phyloP scores from a whole-genome alignment of 2,329 filamentous ascomycete genomes.

The Microcyclosporella mali region DNA sequence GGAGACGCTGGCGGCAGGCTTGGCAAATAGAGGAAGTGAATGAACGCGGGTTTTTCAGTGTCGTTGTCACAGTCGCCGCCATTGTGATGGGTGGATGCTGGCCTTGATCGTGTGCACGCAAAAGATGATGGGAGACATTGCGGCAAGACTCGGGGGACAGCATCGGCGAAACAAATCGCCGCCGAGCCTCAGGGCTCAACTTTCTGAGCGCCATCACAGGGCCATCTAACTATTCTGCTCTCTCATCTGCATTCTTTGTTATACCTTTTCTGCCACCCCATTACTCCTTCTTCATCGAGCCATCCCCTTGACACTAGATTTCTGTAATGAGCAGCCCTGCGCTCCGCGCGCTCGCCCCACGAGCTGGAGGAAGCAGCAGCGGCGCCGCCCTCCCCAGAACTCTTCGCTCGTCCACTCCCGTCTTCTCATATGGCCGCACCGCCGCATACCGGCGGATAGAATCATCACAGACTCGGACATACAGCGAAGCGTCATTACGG shows the following conservation, averaged over 20 bases:
- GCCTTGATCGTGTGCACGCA: background rate
- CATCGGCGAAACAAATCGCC: background rate
- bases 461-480: conserved; percentile 15
- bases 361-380: conserved; percentile 31
- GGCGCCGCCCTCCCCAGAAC: conserved; percentile 28
- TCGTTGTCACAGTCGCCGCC: conserved; percentile 18
- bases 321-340: conserved; percentile 38
- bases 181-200: background rate
- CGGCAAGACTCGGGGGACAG: conserved; percentile 10
- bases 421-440: conserved; percentile 40
- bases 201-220: conserved; percentile 1
- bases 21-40: conserved; percentile 33
- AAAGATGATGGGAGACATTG: background rate
- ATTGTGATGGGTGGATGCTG: conserved; percentile 9
- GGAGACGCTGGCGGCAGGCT: conserved; percentile 33
- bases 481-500: conserved; percentile 28
- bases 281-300: conserved; percentile 1
- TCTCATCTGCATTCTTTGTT: conserved; percentile 4
- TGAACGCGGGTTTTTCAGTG: conserved; percentile 16
- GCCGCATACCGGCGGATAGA: conserved; percentile 45
- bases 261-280: conserved; percentile 4
- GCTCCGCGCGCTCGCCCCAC: conserved; percentile 35
- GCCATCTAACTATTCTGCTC: conserved; percentile 1
- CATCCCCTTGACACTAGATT: background rate
- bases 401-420: conserved; percentile 32